phyloP scores from a whole-genome alignment of 2,329 filamentous ascomycete species.

The Parafenestella ontariensis region DNA sequence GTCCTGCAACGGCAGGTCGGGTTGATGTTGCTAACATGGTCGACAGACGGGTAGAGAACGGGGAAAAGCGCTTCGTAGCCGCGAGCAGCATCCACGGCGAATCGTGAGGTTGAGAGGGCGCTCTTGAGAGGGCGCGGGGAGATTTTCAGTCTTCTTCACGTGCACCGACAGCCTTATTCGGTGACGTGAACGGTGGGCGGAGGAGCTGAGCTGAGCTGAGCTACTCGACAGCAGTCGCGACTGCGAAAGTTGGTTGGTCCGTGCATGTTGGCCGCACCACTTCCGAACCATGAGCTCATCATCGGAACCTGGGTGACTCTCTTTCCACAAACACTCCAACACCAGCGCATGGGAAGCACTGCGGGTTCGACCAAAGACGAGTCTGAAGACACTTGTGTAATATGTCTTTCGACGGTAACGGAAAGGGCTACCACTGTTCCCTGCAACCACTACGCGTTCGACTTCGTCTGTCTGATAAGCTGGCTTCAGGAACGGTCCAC shows the following conservation, averaged over 20 bases:
- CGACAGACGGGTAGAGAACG: constrained; percentile 20
- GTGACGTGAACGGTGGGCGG: constrained; percentile 5
- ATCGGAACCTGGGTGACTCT: neutral
- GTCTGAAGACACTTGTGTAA: constrained; percentile 68
- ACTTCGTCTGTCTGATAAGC: constrained; percentile 82
- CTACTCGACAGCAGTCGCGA: constrained; percentile 16
- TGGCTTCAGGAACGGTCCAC: constrained; percentile 77
- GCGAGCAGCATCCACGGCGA: constrained; percentile 34
- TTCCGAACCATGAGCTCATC: constrained; percentile 22
- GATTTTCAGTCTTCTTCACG: neutral
- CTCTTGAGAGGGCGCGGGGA: neutral
- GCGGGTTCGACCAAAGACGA: constrained; percentile 20
- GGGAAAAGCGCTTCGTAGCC: constrained; percentile 25
- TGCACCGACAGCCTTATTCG: constrained; percentile 1
- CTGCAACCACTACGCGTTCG: constrained; percentile 81
- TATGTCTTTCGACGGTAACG: constrained; percentile 80
- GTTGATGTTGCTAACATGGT: constrained; percentile 43
- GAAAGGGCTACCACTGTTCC: constrained; percentile 76
- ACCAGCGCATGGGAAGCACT: constrained; percentile 36
- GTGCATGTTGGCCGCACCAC: constrained; percentile 24
- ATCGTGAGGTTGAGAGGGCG: neutral
- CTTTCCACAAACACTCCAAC: constrained; percentile 7
- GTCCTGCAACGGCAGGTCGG: constrained; percentile 36
- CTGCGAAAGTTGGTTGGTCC: constrained; percentile 17
- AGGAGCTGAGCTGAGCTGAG: neutral